phyloP scores from a whole-genome alignment of 495 filamentous ascomycete species.

The Tetracladium setigerum region DNA sequence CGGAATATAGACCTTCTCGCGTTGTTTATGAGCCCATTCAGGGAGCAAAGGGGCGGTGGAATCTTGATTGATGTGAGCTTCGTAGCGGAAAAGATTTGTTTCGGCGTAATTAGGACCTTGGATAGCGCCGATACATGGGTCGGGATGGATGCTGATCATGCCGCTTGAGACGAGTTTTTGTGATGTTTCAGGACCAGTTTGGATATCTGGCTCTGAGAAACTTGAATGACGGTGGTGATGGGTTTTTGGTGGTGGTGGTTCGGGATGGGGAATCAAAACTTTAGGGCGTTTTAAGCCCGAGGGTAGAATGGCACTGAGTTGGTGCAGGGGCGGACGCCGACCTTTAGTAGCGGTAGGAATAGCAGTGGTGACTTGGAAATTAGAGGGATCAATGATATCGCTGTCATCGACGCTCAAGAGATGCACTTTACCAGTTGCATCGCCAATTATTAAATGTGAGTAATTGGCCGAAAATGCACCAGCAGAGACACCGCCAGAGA shows the following conservation, averaged over 20 bases:
- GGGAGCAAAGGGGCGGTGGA: conserved; percentile 25
- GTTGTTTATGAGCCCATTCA: conserved; percentile 7
- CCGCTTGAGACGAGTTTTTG: conserved; percentile 22
- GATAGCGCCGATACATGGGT: conserved; percentile 34
- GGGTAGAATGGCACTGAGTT: neutral
- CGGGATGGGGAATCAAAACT: conserved; percentile 34
- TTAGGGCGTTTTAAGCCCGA: conserved; percentile 30
- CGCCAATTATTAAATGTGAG: conserved; percentile 65
- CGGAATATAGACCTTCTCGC: neutral
- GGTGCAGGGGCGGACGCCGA: neutral
- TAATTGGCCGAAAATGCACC: conserved; percentile 70
- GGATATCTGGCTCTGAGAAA: neutral
- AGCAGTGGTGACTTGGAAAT: neutral
- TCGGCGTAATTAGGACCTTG: conserved; percentile 37
- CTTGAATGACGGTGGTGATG: conserved; percentile 11
- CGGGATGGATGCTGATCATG: conserved; percentile 24
- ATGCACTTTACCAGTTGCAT: conserved; percentile 65
- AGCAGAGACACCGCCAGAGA: conserved; percentile 45
- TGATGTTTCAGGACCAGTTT: conserved; percentile 9
- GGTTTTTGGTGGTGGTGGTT: conserved; percentile 28
- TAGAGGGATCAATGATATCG: conserved; percentile 2
- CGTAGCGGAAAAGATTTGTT: conserved; percentile 19
- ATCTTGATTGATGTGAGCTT: conserved; percentile 33
- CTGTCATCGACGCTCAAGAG: conserved; percentile 44
- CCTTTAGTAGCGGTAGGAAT: neutral